Evolutionary conservation across 805 yeast genomes (phyloP), one percentile per base, ranked within the genome.

Genomic region (Kluyveromyces aestuarii): DNA sequence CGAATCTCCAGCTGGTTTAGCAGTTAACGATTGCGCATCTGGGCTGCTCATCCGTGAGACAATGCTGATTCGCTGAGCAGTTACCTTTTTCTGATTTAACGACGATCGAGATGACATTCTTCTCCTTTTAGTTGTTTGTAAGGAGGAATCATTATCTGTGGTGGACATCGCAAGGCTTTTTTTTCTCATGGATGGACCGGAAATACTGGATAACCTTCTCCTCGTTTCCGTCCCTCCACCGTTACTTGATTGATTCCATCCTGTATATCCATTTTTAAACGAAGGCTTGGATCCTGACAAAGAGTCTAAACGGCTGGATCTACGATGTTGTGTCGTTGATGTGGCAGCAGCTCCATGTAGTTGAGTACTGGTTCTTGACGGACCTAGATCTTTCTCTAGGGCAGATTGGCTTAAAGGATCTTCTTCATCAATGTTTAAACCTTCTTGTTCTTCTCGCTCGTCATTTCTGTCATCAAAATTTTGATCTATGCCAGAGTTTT

Each of bases 291-390:
- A 56, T 16, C 63, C 64, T 55, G 65, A 52, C 61, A 72, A 49
- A 36, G 71, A 56, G 48, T 69, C 53, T 61, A 78, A 35, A 70
- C 81, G 52, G 66, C 67, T 53, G n/a, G 64, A 57, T 8, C 63
- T 52, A 38, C 61, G 54, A 11, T 53, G 50, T 40, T 51, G 55
- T 30, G 27, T 16, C 16, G 45, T 16, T 1, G 47, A 27, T 11
- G 45, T 33, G 14, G 19, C 38, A 33, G 45, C 21, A 18, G 36
- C 35, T 21, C 19, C 46, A 64, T 71, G 51, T 58, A 58, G 51
- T 35, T 55, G 51, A n/a, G 55, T 39, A 7, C 51, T 47, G 21
- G 41, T 44, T 36, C 21, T 9, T 49, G 48, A 33, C 11, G 19
- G 16, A 50, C 55, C 11, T 44, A 50, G 2, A 44, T 44, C 41